A percentile compares a stretch with the other conserved stretches of the same genome.
phyloP scores from a whole-genome alignment of 176 grass and related monocot species.

The Cenchrus americanus region DNA sequence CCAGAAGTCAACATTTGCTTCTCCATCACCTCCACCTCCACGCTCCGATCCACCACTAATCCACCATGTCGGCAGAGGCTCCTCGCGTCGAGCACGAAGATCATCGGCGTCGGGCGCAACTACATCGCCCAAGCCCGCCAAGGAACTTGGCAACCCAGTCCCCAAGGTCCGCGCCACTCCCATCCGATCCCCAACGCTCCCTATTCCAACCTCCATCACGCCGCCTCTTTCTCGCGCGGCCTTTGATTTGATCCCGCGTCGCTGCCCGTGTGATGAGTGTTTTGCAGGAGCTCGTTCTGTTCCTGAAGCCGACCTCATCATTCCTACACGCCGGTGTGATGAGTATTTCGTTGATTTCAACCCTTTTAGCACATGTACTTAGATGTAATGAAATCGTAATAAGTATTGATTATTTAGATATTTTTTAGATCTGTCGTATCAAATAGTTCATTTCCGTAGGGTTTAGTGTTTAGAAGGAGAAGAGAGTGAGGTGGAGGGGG shows the following conservation, averaged over 20 bases:
- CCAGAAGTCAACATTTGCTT: too few relatives aligned
- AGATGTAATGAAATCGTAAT: too few relatives aligned
- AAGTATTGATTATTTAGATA: too few relatives aligned
- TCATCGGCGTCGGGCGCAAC: constrained; percentile 83
- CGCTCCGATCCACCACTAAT: not conserved
- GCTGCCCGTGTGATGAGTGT: not conserved
- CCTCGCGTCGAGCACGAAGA: constrained; percentile 76
- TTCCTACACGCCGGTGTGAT: constrained; percentile 74
- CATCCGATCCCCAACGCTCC: not conserved
- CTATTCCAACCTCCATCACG: not conserved
- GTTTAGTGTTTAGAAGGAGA: too few relatives aligned
- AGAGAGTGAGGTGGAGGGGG: too few relatives aligned
- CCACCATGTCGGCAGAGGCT: constrained; percentile 40
- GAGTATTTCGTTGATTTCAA: too few relatives aligned
- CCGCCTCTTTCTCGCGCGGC: not conserved
- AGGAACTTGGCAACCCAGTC: constrained; percentile 89
- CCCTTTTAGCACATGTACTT: too few relatives aligned
- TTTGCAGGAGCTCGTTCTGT: constrained; percentile 84
- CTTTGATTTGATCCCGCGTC: not conserved
- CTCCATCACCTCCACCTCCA: not conserved
- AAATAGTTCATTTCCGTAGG: too few relatives aligned
- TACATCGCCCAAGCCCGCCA: constrained; percentile 79
- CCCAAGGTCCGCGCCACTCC: constrained; percentile 60
- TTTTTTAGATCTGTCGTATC: too few relatives aligned
- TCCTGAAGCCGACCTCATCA: constrained; percentile 94